A percentile compares a stretch with the other conserved stretches of the same genome.
These are phyloP conservation scores for Colletotrichum caudatum DNA, from an alignment of 2,329 filamentous ascomycete species.

Conservation along the genomic window DNA sequence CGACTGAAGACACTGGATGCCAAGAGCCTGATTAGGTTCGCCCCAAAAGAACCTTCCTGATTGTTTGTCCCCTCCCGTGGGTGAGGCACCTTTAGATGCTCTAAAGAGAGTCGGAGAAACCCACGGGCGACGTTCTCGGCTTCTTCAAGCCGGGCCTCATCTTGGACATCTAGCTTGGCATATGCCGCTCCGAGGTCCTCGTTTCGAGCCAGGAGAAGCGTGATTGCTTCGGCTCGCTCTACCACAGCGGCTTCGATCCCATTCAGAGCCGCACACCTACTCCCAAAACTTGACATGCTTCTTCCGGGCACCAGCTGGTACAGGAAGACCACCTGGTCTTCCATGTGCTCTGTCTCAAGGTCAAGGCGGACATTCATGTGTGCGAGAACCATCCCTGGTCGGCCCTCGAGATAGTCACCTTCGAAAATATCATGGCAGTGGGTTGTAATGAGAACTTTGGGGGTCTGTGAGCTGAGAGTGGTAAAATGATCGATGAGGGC, in stretches of 20 bases:
- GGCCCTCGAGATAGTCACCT: conserved; percentile 64
- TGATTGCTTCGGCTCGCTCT: conserved; percentile 79
- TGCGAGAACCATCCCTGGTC: conserved; percentile 66
- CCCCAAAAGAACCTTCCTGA: background rate
- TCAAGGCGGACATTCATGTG: conserved; percentile 80
- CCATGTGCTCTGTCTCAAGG: conserved; percentile 58
- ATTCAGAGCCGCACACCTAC: conserved; percentile 86
- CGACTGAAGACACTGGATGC: too few relatives aligned
- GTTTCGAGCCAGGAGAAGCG: conserved; percentile 74
- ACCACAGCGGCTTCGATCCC: conserved; percentile 81
- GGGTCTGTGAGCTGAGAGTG: conserved; percentile 57
- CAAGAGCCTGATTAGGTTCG: background rate
- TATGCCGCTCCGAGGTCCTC: conserved; percentile 83
- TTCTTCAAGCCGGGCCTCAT: conserved; percentile 74
- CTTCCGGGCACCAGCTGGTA: conserved; percentile 77
- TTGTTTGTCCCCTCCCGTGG: background rate
- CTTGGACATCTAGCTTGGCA: conserved; percentile 72
- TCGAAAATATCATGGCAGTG: conserved; percentile 82
- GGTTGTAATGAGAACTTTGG: conserved; percentile 71
- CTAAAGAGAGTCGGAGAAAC: conserved; percentile 58
- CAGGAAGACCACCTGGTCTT: conserved; percentile 78
- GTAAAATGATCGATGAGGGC: conserved; percentile 70
- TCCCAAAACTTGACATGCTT: conserved; percentile 86
- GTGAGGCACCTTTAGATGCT: background rate
- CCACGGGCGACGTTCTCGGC: conserved; percentile 72